Base-by-base conservation (phyloP, 2,329 filamentous ascomycete species). In the Alternaria sp. region DNA sequence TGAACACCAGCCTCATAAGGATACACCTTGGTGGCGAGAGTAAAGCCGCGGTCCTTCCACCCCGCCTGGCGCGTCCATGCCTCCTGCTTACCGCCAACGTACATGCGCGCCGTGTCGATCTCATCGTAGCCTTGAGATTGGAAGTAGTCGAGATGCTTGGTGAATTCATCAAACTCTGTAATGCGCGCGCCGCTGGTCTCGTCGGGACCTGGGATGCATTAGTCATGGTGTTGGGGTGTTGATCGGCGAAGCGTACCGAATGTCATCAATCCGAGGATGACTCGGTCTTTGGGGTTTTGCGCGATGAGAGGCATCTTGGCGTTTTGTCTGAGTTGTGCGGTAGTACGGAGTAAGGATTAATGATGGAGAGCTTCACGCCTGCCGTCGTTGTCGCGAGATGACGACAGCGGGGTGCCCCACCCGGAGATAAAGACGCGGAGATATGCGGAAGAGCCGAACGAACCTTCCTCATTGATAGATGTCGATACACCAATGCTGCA, bases 221-320 rank as follows among this genome's bases (percentile, higher is more conserved):
- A 55, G 70, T 64, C 65, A 68, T 44, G n/a, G 51, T 18, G 21
- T 18, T 47, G 23, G 46, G 18, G 14, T 4, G 4, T 46, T 14
- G 33, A 10, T 21, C 20, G 0, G 18, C n/a, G 23, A 53, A 23
- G 30, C 67, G 20, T 71, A 79, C 79, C 92, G 82, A 93, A 94
- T 75, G 91, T 94, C 93, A 96, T 96, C 58, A 94, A 86, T 68
- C 93, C 93, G 43, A 97, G 88, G 84, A 97, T 93, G 73, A 93
- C 84, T 67, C 91, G 87, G 67, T 90, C 86, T 70, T 88, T 90
- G 59, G 80, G 80, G 56, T 81, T 81, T 50, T 80, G 69, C 20
- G 74, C 69, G 23, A 75, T 63, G 26, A 75, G 68, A 61, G 72
- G 73, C 73, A 75, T 75, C 21, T 65, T 71, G 54, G 46, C 26